Conservation (phyloP, 225 moss, liverwort and hornwort genomes). For the Bryum argenteum region DNA sequence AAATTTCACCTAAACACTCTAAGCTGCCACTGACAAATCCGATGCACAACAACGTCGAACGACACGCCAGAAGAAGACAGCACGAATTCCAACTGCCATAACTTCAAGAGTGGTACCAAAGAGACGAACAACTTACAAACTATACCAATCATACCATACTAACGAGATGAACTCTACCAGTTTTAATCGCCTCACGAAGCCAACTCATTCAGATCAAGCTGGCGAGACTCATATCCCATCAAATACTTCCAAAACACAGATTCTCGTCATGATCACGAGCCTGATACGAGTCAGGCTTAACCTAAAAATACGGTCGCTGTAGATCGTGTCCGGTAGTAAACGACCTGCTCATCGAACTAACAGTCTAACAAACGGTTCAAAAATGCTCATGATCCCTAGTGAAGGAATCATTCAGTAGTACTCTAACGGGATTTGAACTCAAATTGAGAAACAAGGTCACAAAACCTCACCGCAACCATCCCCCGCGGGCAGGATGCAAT, state of each 20-base stretch:
- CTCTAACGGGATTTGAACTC: too few relatives aligned
- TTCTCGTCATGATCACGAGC: not conserved
- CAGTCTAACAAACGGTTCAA: not conserved
- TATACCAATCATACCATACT: not conserved
- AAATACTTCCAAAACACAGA: not conserved
- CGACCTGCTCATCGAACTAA: conserved; percentile 7
- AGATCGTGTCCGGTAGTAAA: not conserved
- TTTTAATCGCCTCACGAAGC: conserved; percentile 1
- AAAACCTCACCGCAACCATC: too few relatives aligned
- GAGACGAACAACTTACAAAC: not conserved
- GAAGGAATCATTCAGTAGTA: not conserved
- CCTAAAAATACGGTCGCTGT: conserved; percentile 3
- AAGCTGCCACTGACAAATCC: not conserved
- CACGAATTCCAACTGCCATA: not conserved
- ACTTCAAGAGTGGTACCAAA: not conserved
- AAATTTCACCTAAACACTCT: not conserved
- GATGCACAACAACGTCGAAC: not conserved
- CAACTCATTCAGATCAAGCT: not conserved
- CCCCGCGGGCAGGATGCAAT: conserved; percentile 25
- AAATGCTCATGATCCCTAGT: not conserved
- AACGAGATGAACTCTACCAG: not conserved
- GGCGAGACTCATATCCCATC: not conserved
- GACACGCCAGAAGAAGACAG: not conserved
- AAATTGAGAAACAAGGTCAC: too few relatives aligned
- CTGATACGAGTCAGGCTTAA: not conserved